Evolutionary conservation across 139 green algal species (phyloP).

Genomic region (Chlamydomonas sphaeroides): DNA sequence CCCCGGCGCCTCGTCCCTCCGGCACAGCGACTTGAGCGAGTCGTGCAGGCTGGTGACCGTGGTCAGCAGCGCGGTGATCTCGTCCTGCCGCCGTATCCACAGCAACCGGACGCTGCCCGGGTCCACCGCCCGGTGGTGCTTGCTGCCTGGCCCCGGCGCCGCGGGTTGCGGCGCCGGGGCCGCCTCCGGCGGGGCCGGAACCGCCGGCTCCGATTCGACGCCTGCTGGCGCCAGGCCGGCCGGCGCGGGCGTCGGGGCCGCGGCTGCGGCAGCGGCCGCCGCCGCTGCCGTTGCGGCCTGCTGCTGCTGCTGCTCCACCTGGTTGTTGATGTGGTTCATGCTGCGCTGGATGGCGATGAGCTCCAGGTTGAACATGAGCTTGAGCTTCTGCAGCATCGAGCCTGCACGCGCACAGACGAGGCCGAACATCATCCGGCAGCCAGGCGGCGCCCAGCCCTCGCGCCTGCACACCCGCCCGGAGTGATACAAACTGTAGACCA

Average conservation of each 20-base stretch:
- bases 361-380: constrained; percentile 64
- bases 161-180: neutral
- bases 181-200: no score
- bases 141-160: no score
- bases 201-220: no score
- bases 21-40: constrained; percentile 40
- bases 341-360: constrained; percentile 52
- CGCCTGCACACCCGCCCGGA: no score
- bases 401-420: constrained; percentile 6
- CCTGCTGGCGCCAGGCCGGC: no score
- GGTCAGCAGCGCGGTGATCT: constrained; percentile 47
- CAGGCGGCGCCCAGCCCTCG: no score
- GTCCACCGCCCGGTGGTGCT: constrained; percentile 8
- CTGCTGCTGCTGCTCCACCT: neutral
- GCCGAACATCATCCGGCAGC: neutral
- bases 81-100: constrained; percentile 34
- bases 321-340: constrained; percentile 7
- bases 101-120: neutral
- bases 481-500: no score
- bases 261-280: no score
- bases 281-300: neutral
- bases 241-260: neutral
- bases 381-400: constrained; percentile 61
- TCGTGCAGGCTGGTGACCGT: constrained; percentile 39
- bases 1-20: constrained; percentile 17